These are phyloP conservation scores for Cicer judaicum DNA, from an alignment of 306 rosid genomes.

Conservation along the genomic window DNA sequence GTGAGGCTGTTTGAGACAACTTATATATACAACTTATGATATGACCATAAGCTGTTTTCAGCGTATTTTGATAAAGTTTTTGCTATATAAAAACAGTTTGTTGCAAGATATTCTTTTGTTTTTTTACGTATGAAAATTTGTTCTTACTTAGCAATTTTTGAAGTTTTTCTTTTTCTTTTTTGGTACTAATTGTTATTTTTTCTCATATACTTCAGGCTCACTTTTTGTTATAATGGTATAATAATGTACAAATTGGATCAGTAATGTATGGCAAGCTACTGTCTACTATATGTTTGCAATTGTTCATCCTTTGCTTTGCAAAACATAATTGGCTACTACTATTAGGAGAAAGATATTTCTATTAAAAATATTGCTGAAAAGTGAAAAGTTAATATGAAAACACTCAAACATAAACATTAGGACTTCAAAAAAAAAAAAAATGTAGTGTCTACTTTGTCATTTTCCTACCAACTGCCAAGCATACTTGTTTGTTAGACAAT, in stretches of 20 bases:
- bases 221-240: neutral
- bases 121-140: neutral
- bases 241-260: neutral
- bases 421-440: constrained; percentile 4
- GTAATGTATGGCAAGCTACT: neutral
- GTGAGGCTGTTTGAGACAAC: neutral
- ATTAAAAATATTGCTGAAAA: constrained; percentile 1
- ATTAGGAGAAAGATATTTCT: constrained; percentile 8
- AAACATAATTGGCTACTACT: constrained; percentile 1
- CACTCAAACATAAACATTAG: neutral
- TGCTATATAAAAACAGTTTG: neutral
- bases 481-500: neutral
- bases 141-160: neutral
- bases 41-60: no score
- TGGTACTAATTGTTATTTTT: neutral
- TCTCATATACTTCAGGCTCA: neutral
- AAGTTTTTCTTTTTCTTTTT: neutral
- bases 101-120: neutral
- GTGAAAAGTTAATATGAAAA: neutral
- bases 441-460: constrained; percentile 17
- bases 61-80: no score
- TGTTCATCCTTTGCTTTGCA: neutral
- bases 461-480: neutral
- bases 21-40: no score
- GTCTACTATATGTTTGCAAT: neutral